Base-by-base conservation (phyloP, 148 eudicot species). In the Pouteria glomerata region DNA sequence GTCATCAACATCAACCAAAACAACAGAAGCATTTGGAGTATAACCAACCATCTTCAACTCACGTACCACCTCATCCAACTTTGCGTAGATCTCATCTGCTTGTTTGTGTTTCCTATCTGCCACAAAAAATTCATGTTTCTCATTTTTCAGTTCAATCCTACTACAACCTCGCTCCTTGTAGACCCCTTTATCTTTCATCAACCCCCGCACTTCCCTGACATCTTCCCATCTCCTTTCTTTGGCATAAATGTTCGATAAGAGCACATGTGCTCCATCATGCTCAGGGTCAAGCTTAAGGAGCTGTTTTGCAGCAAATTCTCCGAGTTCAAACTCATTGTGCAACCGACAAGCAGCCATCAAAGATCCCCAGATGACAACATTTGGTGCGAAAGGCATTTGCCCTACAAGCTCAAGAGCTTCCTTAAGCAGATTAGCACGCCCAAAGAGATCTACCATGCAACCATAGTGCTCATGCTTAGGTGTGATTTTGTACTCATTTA, bases 401-500 rank as follows among this genome's bases (percentile, higher is more conserved):
- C 81, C 86, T 29, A 83, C 75, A 30, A 85, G 24, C 75, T 78
- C 81, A 11, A 85, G 76, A 61, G 89, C 89, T 66, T 85, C 76
- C 67, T 29, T 58, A 6, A 85, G 73, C 71, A 57, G 75, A 78
- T 78, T 83, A 2, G 84, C 86, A 15, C 86, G 74, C 33, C 89
- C 84, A 73, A 78, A 83, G 27, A 85, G 82, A 67, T 82, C 86
- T 48, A 85, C 84, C 86, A 85, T 85, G 80, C 89, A 85, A 57
- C 89, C 86, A 52, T 85, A 85, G 47, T 85, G 89, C 72, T 71
- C 84, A 27, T 57, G 77, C 63, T 57, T 78, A 6, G 89, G 89
- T 31, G 48, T 66, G 57, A 85, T 78, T 15, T 73, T 66, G 68
- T 85, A 80, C 8, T 73, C 82, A 72, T 76, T 66, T 23, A 76